Evolutionary conservation across 2,329 filamentous ascomycete genomes (phyloP).

Genomic region (Penicillium sp.): DNA sequence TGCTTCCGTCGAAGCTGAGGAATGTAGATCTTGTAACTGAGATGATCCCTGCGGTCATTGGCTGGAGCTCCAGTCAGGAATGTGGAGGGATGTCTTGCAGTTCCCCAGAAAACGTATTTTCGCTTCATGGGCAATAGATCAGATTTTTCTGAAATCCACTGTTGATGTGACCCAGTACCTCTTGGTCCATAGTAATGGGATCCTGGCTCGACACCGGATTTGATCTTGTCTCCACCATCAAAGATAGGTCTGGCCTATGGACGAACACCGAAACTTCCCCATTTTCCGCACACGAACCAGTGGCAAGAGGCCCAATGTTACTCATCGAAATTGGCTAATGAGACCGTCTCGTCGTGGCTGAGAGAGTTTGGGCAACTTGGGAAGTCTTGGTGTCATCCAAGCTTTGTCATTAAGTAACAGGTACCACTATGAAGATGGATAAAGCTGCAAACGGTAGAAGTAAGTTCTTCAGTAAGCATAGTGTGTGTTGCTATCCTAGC

Average conservation of each 20-base stretch:
- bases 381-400: slow-evolving; percentile 20
- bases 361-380: not conserved
- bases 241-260: not conserved
- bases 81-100: not conserved
- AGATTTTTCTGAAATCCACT: not conserved
- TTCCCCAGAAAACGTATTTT: not conserved
- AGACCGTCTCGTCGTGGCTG: not conserved
- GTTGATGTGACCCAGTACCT: not conserved
- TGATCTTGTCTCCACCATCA: not conserved
- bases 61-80: slow-evolving; percentile 1
- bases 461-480: not conserved
- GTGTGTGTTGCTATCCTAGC: not conserved
- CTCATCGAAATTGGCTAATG: not conserved
- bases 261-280: not conserved
- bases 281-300: not conserved
- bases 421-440: slow-evolving; percentile 5
- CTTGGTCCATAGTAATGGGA: slow-evolving; percentile 16
- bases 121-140: not conserved
- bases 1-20: not conserved
- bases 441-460: slow-evolving; percentile 17
- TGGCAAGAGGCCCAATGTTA: not conserved
- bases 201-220: not conserved
- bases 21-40: slow-evolving; percentile 8
- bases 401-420: slow-evolving; percentile 8
- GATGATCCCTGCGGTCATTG: not conserved